Percentiles rank a stretch among this genome's conserved stretches.
Conservation (phyloP, 805 yeast genomes). For the Spathaspora arborariae region DNA sequence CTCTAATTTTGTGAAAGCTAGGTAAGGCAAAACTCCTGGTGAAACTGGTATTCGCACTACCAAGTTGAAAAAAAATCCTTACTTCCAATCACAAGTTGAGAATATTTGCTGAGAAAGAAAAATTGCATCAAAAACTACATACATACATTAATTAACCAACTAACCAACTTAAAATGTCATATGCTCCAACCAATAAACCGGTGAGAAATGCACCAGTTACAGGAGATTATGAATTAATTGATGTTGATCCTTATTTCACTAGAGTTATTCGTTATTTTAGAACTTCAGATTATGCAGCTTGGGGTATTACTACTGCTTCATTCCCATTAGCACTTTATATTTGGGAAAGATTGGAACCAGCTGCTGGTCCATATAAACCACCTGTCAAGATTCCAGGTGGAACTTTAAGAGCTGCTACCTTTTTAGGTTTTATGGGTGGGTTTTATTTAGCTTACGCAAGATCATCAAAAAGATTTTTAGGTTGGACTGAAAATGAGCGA, state of each 20-base stretch:
- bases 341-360: conserved; percentile 43
- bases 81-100: conserved; percentile 36
- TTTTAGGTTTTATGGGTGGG: conserved; percentile 70
- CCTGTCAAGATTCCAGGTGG: conserved; percentile 52
- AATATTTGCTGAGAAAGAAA: conserved; percentile 15
- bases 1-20: too few relatives aligned
- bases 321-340: conserved; percentile 39
- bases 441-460: conserved; percentile 66
- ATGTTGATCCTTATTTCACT: conserved; percentile 71
- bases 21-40: too few relatives aligned
- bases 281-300: conserved; percentile 54
- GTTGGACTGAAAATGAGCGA: conserved; percentile 65
- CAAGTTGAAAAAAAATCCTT: background rate
- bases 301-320: conserved; percentile 41
- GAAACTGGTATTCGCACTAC: background rate
- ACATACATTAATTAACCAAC: too few relatives aligned
- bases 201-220: conserved; percentile 36
- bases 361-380: conserved; percentile 37
- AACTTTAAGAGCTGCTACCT: conserved; percentile 54
- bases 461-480: conserved; percentile 72
- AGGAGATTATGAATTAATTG: conserved; percentile 53
- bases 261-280: conserved; percentile 74
- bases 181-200: conserved; percentile 36
- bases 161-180: conserved; percentile 27
- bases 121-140: conserved; percentile 1